Base-by-base conservation (phyloP, 768 basidiomycete species). In the Melanogaster broomeanus region DNA sequence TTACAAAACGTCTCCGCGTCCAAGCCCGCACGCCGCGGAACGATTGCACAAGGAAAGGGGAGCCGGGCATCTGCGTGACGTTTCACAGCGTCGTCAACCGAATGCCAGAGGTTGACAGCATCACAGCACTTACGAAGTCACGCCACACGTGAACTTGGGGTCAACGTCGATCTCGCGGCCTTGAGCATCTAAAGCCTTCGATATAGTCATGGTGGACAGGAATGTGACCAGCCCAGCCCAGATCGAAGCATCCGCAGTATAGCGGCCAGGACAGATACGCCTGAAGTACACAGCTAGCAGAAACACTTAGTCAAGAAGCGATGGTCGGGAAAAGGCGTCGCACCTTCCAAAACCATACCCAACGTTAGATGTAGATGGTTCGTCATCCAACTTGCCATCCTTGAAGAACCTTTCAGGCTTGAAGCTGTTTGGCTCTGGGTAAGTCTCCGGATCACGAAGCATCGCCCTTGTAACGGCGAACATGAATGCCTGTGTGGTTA, bases 331-430 rank as follows among this genome's bases (percentile, higher is more conserved):
- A n/a, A 37, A 37, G 6, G n/a, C n/a, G 3, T 5, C 44, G 46
- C 54, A 48, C 41, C 68, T 49, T 16, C 69, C 69, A 43, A 66
- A 69, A 6, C 69, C 69, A 39, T 66, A 71, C 16, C 6, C 59
- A 27, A 60, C 39, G 22, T 48, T 46, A 15, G 58, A 42, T 49
- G 25, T 57, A 58, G 28, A 60, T 59, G 5, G 38, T 31, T 24
- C 43, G 31, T 27, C 33, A 22, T 19, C 38, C 27, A 19, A 42
- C 25, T 16, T 48, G 12, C 41, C 61, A 11, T 28, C 53, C 19
- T 31, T 19, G 10, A 65, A 43, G 48, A 54, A 67, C 9, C 68
- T 59, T 37, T 67, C 65, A 2, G 67, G 67, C 16, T 58, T 59
- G 55, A 70, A 69, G 6, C 25, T 30, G 22, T 59, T 35, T 11